A percentile compares a stretch with the other conserved stretches of the same genome.
These are phyloP conservation scores for Limtongozyma cylindracea DNA, from an alignment of 805 yeast species.

Conservation along the genomic window DNA sequence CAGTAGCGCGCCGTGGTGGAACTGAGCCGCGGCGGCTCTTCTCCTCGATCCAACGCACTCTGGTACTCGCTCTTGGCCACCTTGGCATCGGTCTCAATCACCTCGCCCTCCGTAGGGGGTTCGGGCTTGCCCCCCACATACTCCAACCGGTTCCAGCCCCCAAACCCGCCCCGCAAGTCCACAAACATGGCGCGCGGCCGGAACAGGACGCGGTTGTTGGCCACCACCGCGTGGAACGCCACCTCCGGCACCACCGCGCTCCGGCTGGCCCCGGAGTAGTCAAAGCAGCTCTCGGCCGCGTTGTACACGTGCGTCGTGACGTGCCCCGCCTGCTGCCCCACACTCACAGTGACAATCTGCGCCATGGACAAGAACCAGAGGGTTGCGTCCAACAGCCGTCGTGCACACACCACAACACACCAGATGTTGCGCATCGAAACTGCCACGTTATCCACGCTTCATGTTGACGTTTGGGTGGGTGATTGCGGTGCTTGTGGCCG, in stretches of 20 bases:
- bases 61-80: constrained; percentile 36
- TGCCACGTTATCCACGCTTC: too few relatives aligned
- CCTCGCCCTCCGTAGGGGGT: constrained; percentile 1
- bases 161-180: constrained; percentile 61
- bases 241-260: constrained; percentile 22
- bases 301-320: constrained; percentile 65
- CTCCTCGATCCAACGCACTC: constrained; percentile 25
- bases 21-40: constrained; percentile 6
- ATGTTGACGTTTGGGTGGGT: too few relatives aligned
- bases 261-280: constrained; percentile 15
- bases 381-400: too few relatives aligned
- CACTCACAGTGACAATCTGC: constrained; percentile 48
- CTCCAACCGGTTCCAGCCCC: constrained; percentile 32
- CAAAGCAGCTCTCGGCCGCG: constrained; percentile 43
- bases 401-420: too few relatives aligned
- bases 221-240: constrained; percentile 5
- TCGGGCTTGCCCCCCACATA: constrained; percentile 8
- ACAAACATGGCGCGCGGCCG: constrained; percentile 68
- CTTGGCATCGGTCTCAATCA: constrained; percentile 2
- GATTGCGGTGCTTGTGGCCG: constrained; percentile 1
- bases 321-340: constrained; percentile 54
- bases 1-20: constrained; percentile 29
- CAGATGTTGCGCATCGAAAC: too few relatives aligned
- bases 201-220: constrained; percentile 16
- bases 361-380: constrained; percentile 1